Base-by-base conservation (phyloP, 441 rosid species). In the Gossypium lobatum region DNA sequence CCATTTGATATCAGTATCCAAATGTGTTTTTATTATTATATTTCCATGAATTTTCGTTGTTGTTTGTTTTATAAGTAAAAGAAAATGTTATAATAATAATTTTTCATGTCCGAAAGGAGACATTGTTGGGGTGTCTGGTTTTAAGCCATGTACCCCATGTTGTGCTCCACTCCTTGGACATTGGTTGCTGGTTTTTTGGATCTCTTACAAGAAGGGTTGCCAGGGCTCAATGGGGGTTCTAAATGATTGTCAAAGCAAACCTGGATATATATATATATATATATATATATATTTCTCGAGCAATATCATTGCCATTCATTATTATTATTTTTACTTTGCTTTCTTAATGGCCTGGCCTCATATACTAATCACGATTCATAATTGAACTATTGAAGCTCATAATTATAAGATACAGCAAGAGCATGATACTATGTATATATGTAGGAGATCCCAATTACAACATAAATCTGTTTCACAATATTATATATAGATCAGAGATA, bases 91-190 rank as follows among this genome's bases (percentile, higher is more conserved):
- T 46, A 63, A 17, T 16, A 28, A 37, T 2, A 8, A 34, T 9
- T 10, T 13, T 9, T 11, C 26, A 39, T 42, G 28, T 64, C 16
- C n/a, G 61, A 76, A 45, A 71, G 71, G 37, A 14, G 42, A 65
- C 73, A 28, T 42, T 74, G 73, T 75, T 61, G 50, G 76, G 76
- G 64, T 73, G 76, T 65, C 50, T 20, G 48, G 14, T 45, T 31
- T 64, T 42, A 42, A 42, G 10, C 17, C 4, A 6, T 42, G 54
- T 64, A 64, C 53, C 53, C 26, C 70, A 64, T 42, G 70, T 64
- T 8, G 48, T n/a, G 20, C 10, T 17, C 28, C 70, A 39, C 16
- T 39, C 25, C 28, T 20, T 37, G 28, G 28, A 11, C 28, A 42
- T 11, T 64, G 42, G 52, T 42, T 39, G 53, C 26, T 64, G 70